phyloP scores from a whole-genome alignment of 2,329 filamentous ascomycete species.

The Pestalotiopsis fici region DNA sequence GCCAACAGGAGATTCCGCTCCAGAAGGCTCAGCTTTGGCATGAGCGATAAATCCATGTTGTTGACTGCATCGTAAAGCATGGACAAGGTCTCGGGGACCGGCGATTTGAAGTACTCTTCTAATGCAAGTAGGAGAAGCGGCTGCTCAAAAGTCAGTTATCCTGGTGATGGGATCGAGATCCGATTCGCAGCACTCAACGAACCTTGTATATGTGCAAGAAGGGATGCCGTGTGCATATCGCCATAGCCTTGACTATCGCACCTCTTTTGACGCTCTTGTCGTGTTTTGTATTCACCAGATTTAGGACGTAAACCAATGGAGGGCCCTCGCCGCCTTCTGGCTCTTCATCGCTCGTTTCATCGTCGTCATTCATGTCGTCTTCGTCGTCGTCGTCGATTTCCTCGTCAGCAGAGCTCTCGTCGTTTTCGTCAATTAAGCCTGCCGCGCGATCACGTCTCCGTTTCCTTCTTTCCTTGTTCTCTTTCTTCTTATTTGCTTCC shows the following conservation, averaged over 20 bases:
- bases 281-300: constrained; percentile 96
- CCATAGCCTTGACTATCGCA: constrained; percentile 96
- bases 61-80: constrained; percentile 92
- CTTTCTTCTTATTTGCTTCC: constrained; percentile 60
- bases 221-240: constrained; percentile 94
- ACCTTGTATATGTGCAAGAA: constrained; percentile 99
- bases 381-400: constrained; percentile 50
- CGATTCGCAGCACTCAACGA: constrained; percentile 9
- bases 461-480: constrained; percentile 51
- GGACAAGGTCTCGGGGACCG: constrained; percentile 82
- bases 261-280: constrained; percentile 92
- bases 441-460: constrained; percentile 52
- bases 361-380: constrained; percentile 42
- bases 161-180: not conserved
- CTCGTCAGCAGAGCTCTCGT: constrained; percentile 41
- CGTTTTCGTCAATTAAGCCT: constrained; percentile 47
- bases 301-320: constrained; percentile 93
- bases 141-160: constrained; percentile 41
- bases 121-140: constrained; percentile 86
- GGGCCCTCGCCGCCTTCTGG: constrained; percentile 78
- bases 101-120: constrained; percentile 95
- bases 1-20: constrained; percentile 86
- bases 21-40: constrained; percentile 81
- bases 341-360: constrained; percentile 53
- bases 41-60: constrained; percentile 91